Percentiles rank a stretch among this genome's conserved stretches.
Conservation (phyloP, 2,329 filamentous ascomycete species). For the Paracorniculantispora psalliotae region DNA sequence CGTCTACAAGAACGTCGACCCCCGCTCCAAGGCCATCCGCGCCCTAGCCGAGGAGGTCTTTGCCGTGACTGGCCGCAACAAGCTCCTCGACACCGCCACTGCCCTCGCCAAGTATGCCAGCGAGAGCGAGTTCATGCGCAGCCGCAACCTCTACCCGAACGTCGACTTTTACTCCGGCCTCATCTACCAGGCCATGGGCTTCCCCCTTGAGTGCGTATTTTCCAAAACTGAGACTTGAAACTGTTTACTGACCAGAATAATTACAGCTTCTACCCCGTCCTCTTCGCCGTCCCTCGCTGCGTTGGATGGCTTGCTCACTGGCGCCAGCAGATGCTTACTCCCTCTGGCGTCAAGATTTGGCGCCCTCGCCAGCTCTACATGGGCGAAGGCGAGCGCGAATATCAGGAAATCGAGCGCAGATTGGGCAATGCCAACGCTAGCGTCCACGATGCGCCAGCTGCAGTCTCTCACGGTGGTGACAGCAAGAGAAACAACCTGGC, state of each 20-base stretch:
- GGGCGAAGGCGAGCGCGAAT: constrained; percentile 39
- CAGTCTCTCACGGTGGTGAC: constrained; percentile 36
- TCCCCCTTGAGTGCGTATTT: constrained; percentile 38
- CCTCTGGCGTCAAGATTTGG: constrained; percentile 46
- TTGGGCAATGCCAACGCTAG: constrained; percentile 25
- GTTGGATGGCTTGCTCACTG: constrained; percentile 49
- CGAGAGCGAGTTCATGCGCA: constrained; percentile 44
- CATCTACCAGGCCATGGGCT: constrained; percentile 50
- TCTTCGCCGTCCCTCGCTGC: constrained; percentile 46
- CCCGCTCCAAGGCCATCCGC: constrained; percentile 45
- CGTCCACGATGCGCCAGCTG: constrained; percentile 31
- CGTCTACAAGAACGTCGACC: constrained; percentile 50
- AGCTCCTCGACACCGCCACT: constrained; percentile 45
- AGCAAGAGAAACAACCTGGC: constrained; percentile 38
- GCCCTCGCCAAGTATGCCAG: constrained; percentile 40
- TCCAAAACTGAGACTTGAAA: not conserved
- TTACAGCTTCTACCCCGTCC: constrained; percentile 41
- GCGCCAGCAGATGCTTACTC: constrained; percentile 45
- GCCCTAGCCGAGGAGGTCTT: constrained; percentile 46
- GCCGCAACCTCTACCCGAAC: constrained; percentile 45
- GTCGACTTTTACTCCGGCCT: constrained; percentile 49
- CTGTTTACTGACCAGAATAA: constrained; percentile 3
- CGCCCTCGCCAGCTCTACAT: constrained; percentile 44
- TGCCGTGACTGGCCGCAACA: constrained; percentile 45
- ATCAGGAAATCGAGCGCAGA: constrained; percentile 34